phyloP scores from a whole-genome alignment of 1,284 basidiomycete genomes.

The Ceraceosorus bombacis region DNA sequence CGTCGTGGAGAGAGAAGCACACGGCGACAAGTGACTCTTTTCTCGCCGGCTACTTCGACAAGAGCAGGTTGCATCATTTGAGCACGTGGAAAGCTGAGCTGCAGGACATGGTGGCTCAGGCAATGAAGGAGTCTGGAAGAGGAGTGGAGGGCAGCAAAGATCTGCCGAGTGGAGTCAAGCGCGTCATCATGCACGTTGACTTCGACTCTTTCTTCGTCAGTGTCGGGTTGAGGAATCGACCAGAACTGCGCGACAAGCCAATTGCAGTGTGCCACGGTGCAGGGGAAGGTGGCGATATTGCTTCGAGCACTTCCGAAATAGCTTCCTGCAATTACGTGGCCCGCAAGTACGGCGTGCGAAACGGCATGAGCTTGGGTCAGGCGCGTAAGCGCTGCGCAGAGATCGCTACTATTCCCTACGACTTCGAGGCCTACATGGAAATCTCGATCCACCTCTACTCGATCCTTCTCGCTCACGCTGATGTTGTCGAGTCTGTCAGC shows the following conservation, averaged over 20 bases:
- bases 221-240: conserved; percentile 35
- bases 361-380: conserved; percentile 75
- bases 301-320: conserved; percentile 59
- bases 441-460: conserved; percentile 80
- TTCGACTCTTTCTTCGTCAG: conserved; percentile 93
- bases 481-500: conserved; percentile 87
- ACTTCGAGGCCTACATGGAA: conserved; percentile 59
- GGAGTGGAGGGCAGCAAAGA: conserved; percentile 55
- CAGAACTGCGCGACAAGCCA: conserved; percentile 54
- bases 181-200: conserved; percentile 45
- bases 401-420: conserved; percentile 77
- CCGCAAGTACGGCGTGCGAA: conserved; percentile 73
- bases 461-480: conserved; percentile 76
- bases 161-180: conserved; percentile 45
- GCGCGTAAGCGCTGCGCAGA: conserved; percentile 33
- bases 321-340: conserved; percentile 93
- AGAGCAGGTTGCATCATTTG: conserved; percentile 83
- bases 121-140: conserved; percentile 60
- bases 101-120: conserved; percentile 62
- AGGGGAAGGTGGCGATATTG: neutral
- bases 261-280: conserved; percentile 86
- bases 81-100: conserved; percentile 88
- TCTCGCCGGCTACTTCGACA: conserved; percentile 80
- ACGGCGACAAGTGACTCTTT: conserved; percentile 77
- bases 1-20: conserved; percentile 69